Evolutionary conservation across 177 flowering plant genomes (phyloP), one percentile per base, ranked within the genome.

Genomic region (Vitis hybrid): DNA sequence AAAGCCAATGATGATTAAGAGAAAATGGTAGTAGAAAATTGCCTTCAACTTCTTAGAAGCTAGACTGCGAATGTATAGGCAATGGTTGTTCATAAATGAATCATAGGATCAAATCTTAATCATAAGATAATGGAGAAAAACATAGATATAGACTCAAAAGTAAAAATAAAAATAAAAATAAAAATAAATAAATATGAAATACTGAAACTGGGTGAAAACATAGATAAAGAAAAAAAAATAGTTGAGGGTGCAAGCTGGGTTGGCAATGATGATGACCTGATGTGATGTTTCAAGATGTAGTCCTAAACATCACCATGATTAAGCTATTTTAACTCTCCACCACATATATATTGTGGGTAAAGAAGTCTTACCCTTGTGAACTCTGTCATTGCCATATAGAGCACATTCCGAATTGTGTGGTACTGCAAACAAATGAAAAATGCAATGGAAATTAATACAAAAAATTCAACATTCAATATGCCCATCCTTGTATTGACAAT

Each of bases 331-430:
- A 54, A 54, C 17, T 17, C 17, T 54, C 6, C 57, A 54, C 57
- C 17, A 14, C 15, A 54, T 12, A 12, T 14, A 14, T 54, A 14
- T 54, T 4, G 57, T 54, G 57, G 17, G 7, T 54, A 69, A 17
- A 5, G 49, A 55, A 22, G 2, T 3, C 15, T 76, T 78, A 95
- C 99, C 93, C 83, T 79, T 74, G 62, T 44, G 69, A 95, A 92
- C 76, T 95, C 97, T 44, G 97, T 85, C 92, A 73, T 87, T 50
- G 97, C 94, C 95, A 95, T 73, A 71, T 77, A 91, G 53, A 92
- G 82, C 66, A 90, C 65, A 77, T 92, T 95, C 65, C 87, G 85
- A 81, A 92, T 71, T 0, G 82, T 73, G 75, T 92, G 92, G 81
- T 92, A 95, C 99, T 95, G 91, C 33, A 79, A 72, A 67, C 15